Evolutionary conservation across 495 filamentous ascomycete species (phyloP).

Genomic region (Sordaria brevicollis): DNA sequence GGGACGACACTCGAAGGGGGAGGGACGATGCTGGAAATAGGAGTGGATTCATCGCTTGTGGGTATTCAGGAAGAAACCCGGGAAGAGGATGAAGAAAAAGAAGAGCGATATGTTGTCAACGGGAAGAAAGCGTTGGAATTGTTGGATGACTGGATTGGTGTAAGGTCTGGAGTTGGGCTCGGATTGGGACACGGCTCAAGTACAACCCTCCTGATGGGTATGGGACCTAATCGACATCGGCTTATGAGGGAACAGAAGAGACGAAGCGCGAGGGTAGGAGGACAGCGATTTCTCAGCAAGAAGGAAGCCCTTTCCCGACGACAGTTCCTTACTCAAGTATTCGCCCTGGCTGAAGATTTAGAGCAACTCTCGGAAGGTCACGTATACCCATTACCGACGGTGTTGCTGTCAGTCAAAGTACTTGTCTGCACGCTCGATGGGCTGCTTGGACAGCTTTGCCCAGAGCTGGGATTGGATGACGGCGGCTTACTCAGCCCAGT

Average conservation of each 20-base stretch:
- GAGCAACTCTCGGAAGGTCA: constrained; percentile 15
- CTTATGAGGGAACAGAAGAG: neutral
- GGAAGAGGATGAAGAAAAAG: neutral
- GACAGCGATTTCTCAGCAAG: neutral
- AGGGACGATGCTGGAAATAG: neutral
- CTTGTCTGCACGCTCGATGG: constrained; percentile 10
- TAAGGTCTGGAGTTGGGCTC: neutral
- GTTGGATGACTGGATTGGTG: neutral
- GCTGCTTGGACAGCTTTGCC: constrained; percentile 6
- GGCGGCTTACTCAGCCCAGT: neutral
- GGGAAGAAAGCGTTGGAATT: neutral
- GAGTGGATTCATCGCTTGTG: neutral
- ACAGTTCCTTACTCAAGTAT: constrained; percentile 10
- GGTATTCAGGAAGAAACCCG: neutral
- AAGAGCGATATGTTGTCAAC: neutral
- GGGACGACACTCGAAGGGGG: neutral
- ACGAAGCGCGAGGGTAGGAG: neutral
- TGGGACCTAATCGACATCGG: neutral
- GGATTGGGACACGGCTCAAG: neutral
- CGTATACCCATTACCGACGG: constrained; percentile 12
- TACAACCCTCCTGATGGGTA: neutral
- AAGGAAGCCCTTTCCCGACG: neutral
- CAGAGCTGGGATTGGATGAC: neutral
- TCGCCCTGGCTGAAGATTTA: constrained; percentile 13
- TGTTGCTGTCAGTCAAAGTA: constrained; percentile 16